Evolutionary conservation across 768 basidiomycete genomes (phyloP), one percentile per base, ranked within the genome.

Genomic region (Suillus plorans): DNA sequence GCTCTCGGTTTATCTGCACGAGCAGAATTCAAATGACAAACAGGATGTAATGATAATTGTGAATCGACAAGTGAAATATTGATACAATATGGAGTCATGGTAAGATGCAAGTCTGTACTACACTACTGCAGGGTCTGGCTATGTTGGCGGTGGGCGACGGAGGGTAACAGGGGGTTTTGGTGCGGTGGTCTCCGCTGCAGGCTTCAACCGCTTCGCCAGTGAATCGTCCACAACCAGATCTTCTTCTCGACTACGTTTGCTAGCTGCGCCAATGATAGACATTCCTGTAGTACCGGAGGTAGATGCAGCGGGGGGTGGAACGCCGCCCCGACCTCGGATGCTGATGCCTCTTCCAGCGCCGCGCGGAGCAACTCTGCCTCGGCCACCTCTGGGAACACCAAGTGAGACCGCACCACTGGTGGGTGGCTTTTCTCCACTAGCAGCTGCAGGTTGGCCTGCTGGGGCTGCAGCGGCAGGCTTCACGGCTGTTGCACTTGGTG

Each of bases 191-290:
- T 74, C 72, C 3, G 42, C 63, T 3, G 85, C 84, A 57, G 86
- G 85, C 71, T 89, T 90, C 61, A 89, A 66, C 52, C 90, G 85
- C 71, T 91, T 91, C 0, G 84, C 87, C 39, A 90, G 77, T 12
- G 88, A 84, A 69, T 87, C 86, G 22, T 87, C 87, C 0, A n/a
- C 72, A 25, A 25, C 70, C 31, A 76, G 73, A 13, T 78, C 80
- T 37, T 87, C 86, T 67, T 91, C 89, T 49, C 89, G 81, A 41
- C 85, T 81, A 34, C 89, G 84, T 68, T 91, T 91, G 39, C 69
- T 77, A 18, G 88, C 87, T 6, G 89, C 89, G 41, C 89, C 89
- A 69, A 86, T 82, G 53, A 89, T 89, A 16, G 84, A 83, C 47
- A 88, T 78, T 10, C 82, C 83, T 8, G 76, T 76, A 14, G 78